Evolutionary conservation across 2,329 filamentous ascomycete genomes (phyloP), one percentile per base, ranked within the genome.

Genomic region (Aspergillus sp.): DNA sequence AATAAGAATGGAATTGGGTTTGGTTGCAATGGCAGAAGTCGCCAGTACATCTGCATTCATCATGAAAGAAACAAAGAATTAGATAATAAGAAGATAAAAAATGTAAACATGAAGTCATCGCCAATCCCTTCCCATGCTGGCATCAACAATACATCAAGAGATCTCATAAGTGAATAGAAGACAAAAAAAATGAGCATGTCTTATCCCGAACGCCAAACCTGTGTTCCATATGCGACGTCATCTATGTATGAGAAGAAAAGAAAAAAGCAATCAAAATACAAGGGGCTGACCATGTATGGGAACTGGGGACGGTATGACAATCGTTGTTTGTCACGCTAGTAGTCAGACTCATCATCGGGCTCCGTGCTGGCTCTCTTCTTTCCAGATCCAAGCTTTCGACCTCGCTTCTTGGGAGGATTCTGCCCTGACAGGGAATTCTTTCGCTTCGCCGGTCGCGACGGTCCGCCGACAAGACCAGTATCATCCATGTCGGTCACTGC

Each of bases 401-500:
- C 67, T 54, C 70, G 71, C 36, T 69, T 67, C 56, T 77, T 77
- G 16, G 67, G 62, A 25, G 72, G 66, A 17, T 67, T 69, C 11
- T 69, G 64, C 17, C 68, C 68, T 4, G 75, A 72, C 25, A 69
- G 62, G n/a, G 72, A 73, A 55, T 66, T 71, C 63, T 76, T 76
- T 49, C 75, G 71, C 55, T 78, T 78, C 52, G 64, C 59, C 7
- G 67, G 62, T 36, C 67, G 69, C 44, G 54, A 23, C 19, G 59
- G 45, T 36, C 47, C 52, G 38, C 59, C 54, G 29, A 52, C 42
- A 42, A 57, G 49, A 14, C 56, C 57, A 38, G 60, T 55, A 38
- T 86, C 81, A 7, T 86, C 85, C 21, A 87, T 81, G 13, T 87
- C 85, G 20, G 84, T 83, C 41, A 73, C 25, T 29, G 25, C 25